Conservation (phyloP, 192 early-diverging fungal genomes). For the Piromyces finnis region DNA sequence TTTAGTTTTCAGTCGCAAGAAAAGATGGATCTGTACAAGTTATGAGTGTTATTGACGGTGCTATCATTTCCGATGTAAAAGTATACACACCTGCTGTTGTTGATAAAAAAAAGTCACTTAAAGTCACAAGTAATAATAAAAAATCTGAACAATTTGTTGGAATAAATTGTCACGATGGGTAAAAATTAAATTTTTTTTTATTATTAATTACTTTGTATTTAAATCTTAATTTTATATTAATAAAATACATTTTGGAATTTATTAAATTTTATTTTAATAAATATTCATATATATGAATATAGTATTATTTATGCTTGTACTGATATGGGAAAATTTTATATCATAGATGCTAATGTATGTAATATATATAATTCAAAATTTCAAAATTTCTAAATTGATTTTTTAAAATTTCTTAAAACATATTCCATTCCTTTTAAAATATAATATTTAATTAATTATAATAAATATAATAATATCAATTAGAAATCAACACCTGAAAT, state of each 20-base stretch:
- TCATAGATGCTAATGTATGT: conserved; percentile 1
- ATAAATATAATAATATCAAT: not conserved
- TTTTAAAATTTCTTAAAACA: too few relatives aligned
- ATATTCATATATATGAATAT: not conserved
- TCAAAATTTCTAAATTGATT: too few relatives aligned
- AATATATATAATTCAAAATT: too few relatives aligned
- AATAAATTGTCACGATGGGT: conserved; percentile 11
- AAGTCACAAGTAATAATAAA: conserved; percentile 11
- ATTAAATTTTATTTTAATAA: too few relatives aligned
- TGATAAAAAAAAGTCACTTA: conserved; percentile 3
- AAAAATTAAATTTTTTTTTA: not conserved
- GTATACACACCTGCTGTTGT: conserved; percentile 6
- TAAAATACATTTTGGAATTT: too few relatives aligned
- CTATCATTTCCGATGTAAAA: conserved; percentile 1
- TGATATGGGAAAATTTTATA: conserved; percentile 3
- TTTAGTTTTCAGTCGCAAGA: conserved; percentile 2
- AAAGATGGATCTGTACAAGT: conserved; percentile 10
- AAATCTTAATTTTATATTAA: too few relatives aligned
- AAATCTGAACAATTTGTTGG: conserved; percentile 24
- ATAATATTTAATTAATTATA: conserved; percentile 6
- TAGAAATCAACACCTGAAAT: conserved; percentile 1
- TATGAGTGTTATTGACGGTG: conserved; percentile 8
- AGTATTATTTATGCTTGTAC: conserved; percentile 7
- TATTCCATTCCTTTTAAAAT: too few relatives aligned
- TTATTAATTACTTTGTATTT: too few relatives aligned